Conservation (phyloP, 768 basidiomycete genomes). For the Paxillus ammoniavirescens region DNA sequence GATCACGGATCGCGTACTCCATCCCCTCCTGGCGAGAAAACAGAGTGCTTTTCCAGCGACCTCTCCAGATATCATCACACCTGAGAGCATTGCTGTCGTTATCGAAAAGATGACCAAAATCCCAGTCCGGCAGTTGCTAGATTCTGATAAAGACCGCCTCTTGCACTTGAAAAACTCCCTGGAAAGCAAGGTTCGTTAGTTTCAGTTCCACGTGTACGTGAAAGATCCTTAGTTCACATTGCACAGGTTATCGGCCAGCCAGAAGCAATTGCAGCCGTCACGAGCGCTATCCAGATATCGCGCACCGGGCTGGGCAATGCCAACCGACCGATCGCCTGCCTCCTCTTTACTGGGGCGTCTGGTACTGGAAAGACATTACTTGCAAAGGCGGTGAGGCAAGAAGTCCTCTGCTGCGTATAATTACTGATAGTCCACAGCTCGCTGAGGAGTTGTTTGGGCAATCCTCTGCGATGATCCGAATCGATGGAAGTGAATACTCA, state of each 20-base stretch:
- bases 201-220: not conserved
- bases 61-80: slow-evolving; percentile 6
- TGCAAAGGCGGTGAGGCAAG: slow-evolving; percentile 8
- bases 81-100: not conserved
- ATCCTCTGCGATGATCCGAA: slow-evolving; percentile 40
- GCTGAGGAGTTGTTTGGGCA: slow-evolving; percentile 47
- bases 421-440: slow-evolving; percentile 17
- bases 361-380: slow-evolving; percentile 43
- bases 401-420: slow-evolving; percentile 26
- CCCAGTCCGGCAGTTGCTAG: not conserved
- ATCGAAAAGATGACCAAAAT: slow-evolving; percentile 1
- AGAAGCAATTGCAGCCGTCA: slow-evolving; percentile 44
- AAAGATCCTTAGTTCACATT: not conserved
- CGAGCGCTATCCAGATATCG: slow-evolving; percentile 47
- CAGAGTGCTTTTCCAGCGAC: not conserved
- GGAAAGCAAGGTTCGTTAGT: not conserved
- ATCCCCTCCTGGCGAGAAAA: slow-evolving; percentile 1
- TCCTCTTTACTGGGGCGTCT: slow-evolving; percentile 41
- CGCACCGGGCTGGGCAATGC: slow-evolving; percentile 47
- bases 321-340: slow-evolving; percentile 43
- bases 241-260: slow-evolving; percentile 32
- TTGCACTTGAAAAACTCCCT: slow-evolving; percentile 1
- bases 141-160: not conserved
- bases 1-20: not conserved
- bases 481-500: slow-evolving; percentile 48